Conservation (phyloP, 1,139 yeast species). For the Saccharomyces hybrid region DNA sequence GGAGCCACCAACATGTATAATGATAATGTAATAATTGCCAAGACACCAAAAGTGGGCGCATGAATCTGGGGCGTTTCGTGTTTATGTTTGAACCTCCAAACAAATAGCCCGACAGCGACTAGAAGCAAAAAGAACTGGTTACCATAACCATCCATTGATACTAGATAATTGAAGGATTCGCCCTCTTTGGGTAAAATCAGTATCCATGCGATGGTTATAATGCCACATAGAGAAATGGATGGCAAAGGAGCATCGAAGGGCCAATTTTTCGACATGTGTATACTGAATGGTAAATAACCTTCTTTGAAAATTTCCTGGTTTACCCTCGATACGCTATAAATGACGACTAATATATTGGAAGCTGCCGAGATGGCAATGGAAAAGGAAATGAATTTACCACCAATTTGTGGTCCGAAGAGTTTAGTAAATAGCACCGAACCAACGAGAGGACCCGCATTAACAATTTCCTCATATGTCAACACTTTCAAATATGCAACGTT, state of each 20-base stretch:
- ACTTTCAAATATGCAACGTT: constrained; percentile 52
- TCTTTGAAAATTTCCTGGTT: constrained; percentile 60
- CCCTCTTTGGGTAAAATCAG: constrained; percentile 43
- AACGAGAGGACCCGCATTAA: constrained; percentile 47
- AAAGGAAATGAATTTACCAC: constrained; percentile 46
- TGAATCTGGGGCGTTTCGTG: constrained; percentile 43
- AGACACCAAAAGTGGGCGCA: constrained; percentile 42
- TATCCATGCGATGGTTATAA: constrained; percentile 35
- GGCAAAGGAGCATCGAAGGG: constrained; percentile 53
- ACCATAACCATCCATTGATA: constrained; percentile 53
- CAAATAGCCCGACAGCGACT: constrained; percentile 46
- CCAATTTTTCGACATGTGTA: constrained; percentile 47
- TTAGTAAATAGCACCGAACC: constrained; percentile 54
- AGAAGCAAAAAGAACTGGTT: constrained; percentile 43
- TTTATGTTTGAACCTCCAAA: constrained; percentile 42
- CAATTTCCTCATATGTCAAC: constrained; percentile 47
- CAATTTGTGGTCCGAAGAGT: constrained; percentile 46
- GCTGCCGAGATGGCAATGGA: constrained; percentile 55
- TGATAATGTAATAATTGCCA: constrained; percentile 37
- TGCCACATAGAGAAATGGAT: constrained; percentile 34
- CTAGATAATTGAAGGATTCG: constrained; percentile 48
- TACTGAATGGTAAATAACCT: constrained; percentile 51
- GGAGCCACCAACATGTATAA: constrained; percentile 43
- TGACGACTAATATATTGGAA: constrained; percentile 56
- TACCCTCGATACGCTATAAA: constrained; percentile 52